Conservation (phyloP, 441 rosid genomes). For the Heliophila coronopifolia region DNA sequence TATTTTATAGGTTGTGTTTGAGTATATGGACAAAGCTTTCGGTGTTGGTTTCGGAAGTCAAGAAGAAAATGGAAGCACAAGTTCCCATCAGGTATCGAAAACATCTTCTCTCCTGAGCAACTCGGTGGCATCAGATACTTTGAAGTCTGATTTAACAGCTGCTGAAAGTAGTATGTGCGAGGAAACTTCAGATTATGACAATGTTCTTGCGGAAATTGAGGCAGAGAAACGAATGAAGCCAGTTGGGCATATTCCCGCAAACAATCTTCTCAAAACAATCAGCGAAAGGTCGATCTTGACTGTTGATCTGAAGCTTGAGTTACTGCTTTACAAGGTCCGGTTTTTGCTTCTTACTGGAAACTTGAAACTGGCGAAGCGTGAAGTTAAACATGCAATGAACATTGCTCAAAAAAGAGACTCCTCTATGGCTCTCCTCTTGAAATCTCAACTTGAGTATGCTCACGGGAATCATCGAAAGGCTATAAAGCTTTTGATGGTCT, state of each 20-base stretch:
- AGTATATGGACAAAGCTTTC: constrained; percentile 66
- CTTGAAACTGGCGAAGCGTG: constrained; percentile 90
- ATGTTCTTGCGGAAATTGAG: constrained; percentile 61
- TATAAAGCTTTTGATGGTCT: constrained; percentile 79
- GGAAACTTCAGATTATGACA: constrained; percentile 72
- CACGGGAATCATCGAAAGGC: constrained; percentile 89
- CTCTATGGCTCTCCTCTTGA: constrained; percentile 76
- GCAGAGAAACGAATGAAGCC: constrained; percentile 57
- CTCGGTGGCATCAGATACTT: constrained; percentile 46
- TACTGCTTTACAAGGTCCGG: constrained; percentile 86
- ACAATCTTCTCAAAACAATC: constrained; percentile 49
- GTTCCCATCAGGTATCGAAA: constrained; percentile 52
- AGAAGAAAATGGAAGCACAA: constrained; percentile 52
- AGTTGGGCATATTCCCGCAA: constrained; percentile 44
- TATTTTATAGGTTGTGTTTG: constrained; percentile 62
- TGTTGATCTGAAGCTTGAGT: constrained; percentile 76
- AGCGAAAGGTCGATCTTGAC: constrained; percentile 50
- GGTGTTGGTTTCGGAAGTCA: constrained; percentile 56
- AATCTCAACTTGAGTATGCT: constrained; percentile 94
- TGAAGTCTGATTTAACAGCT: constrained; percentile 52
- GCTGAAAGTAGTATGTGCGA: constrained; percentile 72
- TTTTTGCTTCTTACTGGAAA: constrained; percentile 83
- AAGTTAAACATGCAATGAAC: constrained; percentile 90
- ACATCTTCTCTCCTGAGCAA: constrained; percentile 52
- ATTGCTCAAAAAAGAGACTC: constrained; percentile 85